phyloP scores from a whole-genome alignment of 805 yeast genomes.

The Martiniozyma abietophila region DNA sequence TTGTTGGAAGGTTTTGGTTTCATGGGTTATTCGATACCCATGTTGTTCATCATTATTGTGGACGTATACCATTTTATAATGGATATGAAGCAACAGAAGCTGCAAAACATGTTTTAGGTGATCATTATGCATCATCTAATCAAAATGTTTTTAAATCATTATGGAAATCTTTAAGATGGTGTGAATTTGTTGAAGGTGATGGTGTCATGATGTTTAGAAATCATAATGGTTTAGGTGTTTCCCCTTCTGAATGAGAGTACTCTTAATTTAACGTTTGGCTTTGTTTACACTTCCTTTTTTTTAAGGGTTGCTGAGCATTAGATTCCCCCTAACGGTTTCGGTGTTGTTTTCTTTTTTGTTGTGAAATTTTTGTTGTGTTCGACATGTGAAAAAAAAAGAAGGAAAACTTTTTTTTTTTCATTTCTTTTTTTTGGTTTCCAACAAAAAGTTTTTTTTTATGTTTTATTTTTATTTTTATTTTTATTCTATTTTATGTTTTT shows the following conservation, averaged over 20 bases:
- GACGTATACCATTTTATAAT: constrained; percentile 47
- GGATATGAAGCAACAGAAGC: constrained; percentile 46
- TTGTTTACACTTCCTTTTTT: no score
- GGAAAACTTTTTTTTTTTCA: no score
- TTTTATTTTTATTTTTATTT: no score
- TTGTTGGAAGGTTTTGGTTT: constrained; percentile 46
- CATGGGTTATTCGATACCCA: constrained; percentile 53
- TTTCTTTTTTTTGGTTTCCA: no score
- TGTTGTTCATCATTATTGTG: constrained; percentile 46
- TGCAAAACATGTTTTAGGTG: constrained; percentile 43
- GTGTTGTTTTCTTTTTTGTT: no score
- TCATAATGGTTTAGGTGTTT: constrained; percentile 35
- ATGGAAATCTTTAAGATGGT: constrained; percentile 51
- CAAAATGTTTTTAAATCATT: constrained; percentile 50
- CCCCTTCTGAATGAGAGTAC: no score
- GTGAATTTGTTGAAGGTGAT: constrained; percentile 66
- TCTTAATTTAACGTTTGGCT: no score
- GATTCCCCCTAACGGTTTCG: no score
- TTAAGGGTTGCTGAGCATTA: no score
- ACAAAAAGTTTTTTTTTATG: no score
- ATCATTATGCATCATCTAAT: constrained; percentile 38
- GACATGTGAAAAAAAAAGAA: no score
- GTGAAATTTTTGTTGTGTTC: no score
- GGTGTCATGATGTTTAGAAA: constrained; percentile 65
- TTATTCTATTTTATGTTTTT: not conserved